Evolutionary conservation across 352 stramenopile species (phyloP).

Genomic region (Phytophthora hybrid): DNA sequence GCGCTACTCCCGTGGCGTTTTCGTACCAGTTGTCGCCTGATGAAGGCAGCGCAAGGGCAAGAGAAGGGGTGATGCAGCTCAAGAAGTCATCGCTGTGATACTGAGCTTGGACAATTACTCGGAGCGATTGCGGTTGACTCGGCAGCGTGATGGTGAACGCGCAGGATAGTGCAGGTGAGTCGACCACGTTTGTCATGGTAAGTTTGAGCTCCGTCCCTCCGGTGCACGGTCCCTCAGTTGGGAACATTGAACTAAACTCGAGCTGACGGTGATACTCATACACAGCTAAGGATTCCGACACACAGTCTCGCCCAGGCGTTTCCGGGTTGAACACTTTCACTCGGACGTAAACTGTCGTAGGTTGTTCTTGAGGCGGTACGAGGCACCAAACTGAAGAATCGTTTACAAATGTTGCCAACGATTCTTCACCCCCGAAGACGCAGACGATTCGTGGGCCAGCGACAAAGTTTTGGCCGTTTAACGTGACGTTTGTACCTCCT

Average conservation of each 20-base stretch:
- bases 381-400: conserved; percentile 36
- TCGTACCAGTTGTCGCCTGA: conserved; percentile 31
- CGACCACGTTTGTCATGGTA: conserved; percentile 31
- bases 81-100: conserved; percentile 43
- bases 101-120: conserved; percentile 21
- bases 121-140: conserved; percentile 21
- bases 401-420: conserved; percentile 41
- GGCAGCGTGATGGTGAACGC: conserved; percentile 42
- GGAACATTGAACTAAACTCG: conserved; percentile 37
- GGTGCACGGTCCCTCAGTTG: conserved; percentile 45
- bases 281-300: conserved; percentile 38
- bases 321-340: conserved; percentile 34
- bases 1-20: conserved; percentile 27
- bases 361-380: conserved; percentile 32
- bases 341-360: conserved; percentile 40
- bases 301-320: conserved; percentile 25
- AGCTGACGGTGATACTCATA: conserved; percentile 50
- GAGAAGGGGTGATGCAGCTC: conserved; percentile 40
- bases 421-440: conserved; percentile 47
- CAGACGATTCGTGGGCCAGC: conserved; percentile 43
- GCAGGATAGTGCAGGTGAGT: conserved; percentile 41
- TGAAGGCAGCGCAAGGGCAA: conserved; percentile 16
- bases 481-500: conserved; percentile 50
- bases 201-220: conserved; percentile 45
- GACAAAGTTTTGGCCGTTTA: conserved; percentile 47